A percentile compares a stretch with the other conserved stretches of the same genome.
These are phyloP conservation scores for Clonostachys rhizophaga DNA, from an alignment of 2,329 filamentous ascomycete genomes.

Conservation along the genomic window DNA sequence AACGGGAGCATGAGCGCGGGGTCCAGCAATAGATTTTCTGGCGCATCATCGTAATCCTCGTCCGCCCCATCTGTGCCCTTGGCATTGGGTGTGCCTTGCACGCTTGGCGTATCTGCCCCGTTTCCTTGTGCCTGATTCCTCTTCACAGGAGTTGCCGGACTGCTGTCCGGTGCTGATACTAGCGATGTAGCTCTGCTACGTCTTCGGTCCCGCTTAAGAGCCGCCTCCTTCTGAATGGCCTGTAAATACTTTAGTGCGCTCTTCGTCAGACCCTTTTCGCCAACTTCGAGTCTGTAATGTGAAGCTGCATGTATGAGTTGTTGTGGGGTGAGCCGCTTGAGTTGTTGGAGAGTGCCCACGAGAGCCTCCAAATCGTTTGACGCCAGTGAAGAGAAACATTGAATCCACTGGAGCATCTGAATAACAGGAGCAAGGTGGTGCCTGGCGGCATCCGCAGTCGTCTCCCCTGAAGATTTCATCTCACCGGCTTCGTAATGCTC, in stretches of 20 bases:
- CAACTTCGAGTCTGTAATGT: conserved; percentile 91
- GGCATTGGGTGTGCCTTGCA: conserved; percentile 26
- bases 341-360: conserved; percentile 81
- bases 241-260: conserved; percentile 82
- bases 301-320: conserved; percentile 90
- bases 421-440: conserved; percentile 86
- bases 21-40: conserved; percentile 76
- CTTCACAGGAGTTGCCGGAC: conserved; percentile 38
- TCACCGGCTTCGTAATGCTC: conserved; percentile 95
- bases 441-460: conserved; percentile 77
- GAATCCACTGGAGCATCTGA: conserved; percentile 93
- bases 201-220: conserved; percentile 50
- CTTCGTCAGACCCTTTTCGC: conserved; percentile 87
- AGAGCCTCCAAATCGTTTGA: conserved; percentile 83
- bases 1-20: conserved; percentile 92
- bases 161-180: conserved; percentile 25
- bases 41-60: conserved; percentile 65
- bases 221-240: conserved; percentile 71
- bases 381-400: conserved; percentile 91
- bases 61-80: conserved; percentile 24
- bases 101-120: conserved; percentile 35
- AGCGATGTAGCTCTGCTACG: conserved; percentile 41
- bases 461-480: conserved; percentile 79
- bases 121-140: conserved; percentile 30
- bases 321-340: conserved; percentile 77